A percentile compares a stretch with the other conserved stretches of the same genome.
These are phyloP conservation scores for Gelatoporia subvermispora DNA, from an alignment of 768 basidiomycete species.

Conservation along the genomic window DNA sequence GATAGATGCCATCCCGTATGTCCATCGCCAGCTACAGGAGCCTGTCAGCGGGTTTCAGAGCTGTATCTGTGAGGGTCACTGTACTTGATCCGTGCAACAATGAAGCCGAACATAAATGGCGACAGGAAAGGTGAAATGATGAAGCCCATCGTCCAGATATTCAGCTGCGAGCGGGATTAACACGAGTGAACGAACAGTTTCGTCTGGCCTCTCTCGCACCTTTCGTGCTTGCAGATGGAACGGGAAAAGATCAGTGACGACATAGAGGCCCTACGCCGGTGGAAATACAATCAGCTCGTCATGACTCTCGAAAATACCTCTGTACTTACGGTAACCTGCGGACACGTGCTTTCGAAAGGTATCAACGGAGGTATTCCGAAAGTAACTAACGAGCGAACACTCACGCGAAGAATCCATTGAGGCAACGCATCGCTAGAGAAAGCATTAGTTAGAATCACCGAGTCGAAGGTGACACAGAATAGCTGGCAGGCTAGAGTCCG, in stretches of 20 bases:
- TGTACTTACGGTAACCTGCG: conserved; percentile 48
- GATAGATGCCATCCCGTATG: conserved; percentile 61
- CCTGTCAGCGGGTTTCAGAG: neutral
- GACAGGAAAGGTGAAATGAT: conserved; percentile 60
- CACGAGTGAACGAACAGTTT: too few relatives aligned
- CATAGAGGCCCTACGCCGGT: conserved; percentile 7
- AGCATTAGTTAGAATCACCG: neutral
- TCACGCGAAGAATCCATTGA: conserved; percentile 54
- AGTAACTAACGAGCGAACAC: conserved; percentile 6
- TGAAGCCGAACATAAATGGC: conserved; percentile 65
- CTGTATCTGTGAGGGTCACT: conserved; percentile 4
- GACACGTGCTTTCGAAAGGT: conserved; percentile 38
- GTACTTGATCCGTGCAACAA: conserved; percentile 48
- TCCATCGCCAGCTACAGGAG: conserved; percentile 51
- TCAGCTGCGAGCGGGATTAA: conserved; percentile 36
- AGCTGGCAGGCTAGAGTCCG: too few relatives aligned
- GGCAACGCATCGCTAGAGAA: conserved; percentile 48
- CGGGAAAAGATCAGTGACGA: conserved; percentile 11
- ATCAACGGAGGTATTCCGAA: neutral
- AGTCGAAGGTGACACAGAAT: too few relatives aligned
- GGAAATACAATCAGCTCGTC: neutral
- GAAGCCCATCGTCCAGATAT: conserved; percentile 72
- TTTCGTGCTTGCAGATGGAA: conserved; percentile 12
- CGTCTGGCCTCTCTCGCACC: neutral
- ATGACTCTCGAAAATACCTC: neutral